phyloP scores from a whole-genome alignment of 345 rosid species.

The Erucastrum elatum region DNA sequence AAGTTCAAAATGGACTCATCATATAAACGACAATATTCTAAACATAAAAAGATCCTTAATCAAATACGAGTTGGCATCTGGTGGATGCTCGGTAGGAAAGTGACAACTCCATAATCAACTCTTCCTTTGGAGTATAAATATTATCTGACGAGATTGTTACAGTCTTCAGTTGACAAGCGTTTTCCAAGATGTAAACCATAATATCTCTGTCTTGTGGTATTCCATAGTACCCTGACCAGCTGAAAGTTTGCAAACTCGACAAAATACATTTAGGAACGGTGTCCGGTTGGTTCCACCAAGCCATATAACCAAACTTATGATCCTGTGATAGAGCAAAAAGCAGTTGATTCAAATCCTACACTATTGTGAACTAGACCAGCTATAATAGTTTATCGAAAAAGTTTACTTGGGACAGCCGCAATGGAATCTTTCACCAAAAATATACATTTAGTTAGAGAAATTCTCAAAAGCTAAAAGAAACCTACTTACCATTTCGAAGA shows the following conservation, averaged over 20 bases:
- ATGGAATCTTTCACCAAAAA: too few relatives aligned
- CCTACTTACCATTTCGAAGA: background rate
- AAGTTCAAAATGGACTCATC: too few relatives aligned
- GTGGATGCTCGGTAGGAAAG: background rate
- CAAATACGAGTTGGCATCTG: background rate
- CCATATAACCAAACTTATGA: background rate
- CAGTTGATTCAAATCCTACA: background rate
- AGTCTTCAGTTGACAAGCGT: background rate
- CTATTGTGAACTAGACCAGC: background rate
- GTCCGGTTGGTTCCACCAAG: background rate
- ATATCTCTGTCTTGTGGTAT: background rate
- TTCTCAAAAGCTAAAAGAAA: background rate
- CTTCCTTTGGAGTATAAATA: background rate
- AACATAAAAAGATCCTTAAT: background rate
- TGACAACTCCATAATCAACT: background rate
- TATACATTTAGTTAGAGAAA: background rate
- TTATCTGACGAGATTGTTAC: background rate
- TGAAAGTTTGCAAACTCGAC: slow-evolving; percentile 12
- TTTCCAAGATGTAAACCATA: slow-evolving; percentile 2
- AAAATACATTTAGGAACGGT: background rate
- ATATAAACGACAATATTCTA: background rate
- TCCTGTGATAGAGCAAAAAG: background rate
- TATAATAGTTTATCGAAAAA: too few relatives aligned
- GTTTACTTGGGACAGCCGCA: too few relatives aligned
- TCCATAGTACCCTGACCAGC: background rate